Evolutionary conservation across 2,329 filamentous ascomycete species (phyloP).

Genomic region (Fonsecaea nubica): DNA sequence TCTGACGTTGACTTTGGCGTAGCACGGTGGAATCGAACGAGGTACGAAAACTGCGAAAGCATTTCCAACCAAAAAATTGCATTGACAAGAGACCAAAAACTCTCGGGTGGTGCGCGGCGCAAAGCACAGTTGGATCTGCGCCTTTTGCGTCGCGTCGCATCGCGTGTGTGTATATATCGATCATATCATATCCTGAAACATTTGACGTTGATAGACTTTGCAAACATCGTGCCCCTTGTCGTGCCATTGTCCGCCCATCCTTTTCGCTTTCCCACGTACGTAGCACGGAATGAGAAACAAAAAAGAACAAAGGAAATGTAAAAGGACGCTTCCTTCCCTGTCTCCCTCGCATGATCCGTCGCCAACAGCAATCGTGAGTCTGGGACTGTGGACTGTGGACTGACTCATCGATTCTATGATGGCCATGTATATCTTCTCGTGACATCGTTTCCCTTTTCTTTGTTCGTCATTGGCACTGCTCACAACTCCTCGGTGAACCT

Average conservation of each 20-base stretch:
- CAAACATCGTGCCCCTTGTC: background rate
- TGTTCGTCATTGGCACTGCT: background rate
- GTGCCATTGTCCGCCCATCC: background rate
- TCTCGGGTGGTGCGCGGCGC: background rate
- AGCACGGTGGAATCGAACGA: too few species aligned
- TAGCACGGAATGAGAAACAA: background rate
- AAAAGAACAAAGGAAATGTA: background rate
- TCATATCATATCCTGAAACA: background rate
- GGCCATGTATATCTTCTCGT: background rate
- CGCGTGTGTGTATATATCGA: background rate
- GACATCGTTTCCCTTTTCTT: background rate
- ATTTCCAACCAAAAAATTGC: too few species aligned
- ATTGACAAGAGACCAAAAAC: too few species aligned
- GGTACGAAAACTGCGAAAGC: too few species aligned
- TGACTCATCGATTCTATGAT: too few species aligned
- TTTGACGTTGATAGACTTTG: background rate
- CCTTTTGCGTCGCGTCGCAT: background rate
- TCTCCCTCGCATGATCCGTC: background rate
- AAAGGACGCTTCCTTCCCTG: background rate
- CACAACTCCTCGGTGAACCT: constrained; percentile 39
- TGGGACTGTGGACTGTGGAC: too few species aligned
- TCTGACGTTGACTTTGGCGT: too few species aligned
- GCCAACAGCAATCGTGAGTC: background rate
- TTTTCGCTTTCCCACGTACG: constrained; percentile 1
- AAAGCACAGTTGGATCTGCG: too few species aligned